These are phyloP conservation scores for Leccinum insolens DNA, from an alignment of 1,284 basidiomycete species.

Conservation along the genomic window DNA sequence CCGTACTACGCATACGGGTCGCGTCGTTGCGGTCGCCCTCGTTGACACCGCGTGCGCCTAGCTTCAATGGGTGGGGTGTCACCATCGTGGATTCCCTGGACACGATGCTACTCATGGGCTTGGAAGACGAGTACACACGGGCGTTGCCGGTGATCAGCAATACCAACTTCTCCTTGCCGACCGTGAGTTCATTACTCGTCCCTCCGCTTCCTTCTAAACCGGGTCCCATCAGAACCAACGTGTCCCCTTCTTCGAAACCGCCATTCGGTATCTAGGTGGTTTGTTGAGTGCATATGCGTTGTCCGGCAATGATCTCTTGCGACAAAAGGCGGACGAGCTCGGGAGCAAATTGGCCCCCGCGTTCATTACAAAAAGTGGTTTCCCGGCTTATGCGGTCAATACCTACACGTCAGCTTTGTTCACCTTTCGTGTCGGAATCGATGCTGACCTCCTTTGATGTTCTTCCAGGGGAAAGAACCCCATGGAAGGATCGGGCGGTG, in stretches of 20 bases:
- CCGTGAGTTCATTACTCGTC: constrained; percentile 23
- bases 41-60: constrained; percentile 31
- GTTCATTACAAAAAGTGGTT: constrained; percentile 51
- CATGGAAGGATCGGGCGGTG: no score
- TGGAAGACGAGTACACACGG: constrained; percentile 75
- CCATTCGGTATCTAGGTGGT: constrained; percentile 60
- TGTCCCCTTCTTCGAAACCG: constrained; percentile 75
- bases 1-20: background rate
- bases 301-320: constrained; percentile 47
- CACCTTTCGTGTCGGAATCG: background rate
- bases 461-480: background rate
- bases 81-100: no score
- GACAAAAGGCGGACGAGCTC: constrained; percentile 56
- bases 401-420: constrained; percentile 42
- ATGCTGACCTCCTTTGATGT: background rate
- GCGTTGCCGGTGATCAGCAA: constrained; percentile 70
- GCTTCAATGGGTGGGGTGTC: constrained; percentile 23
- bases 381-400: constrained; percentile 53
- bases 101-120: constrained; percentile 77
- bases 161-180: constrained; percentile 59
- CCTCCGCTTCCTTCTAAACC: background rate
- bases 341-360: constrained; percentile 52
- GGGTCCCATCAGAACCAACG: constrained; percentile 29
- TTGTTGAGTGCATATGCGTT: constrained; percentile 82
- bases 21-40: background rate